These are phyloP conservation scores for Betula pendula DNA, from an alignment of 306 rosid genomes.

Conservation along the genomic window DNA sequence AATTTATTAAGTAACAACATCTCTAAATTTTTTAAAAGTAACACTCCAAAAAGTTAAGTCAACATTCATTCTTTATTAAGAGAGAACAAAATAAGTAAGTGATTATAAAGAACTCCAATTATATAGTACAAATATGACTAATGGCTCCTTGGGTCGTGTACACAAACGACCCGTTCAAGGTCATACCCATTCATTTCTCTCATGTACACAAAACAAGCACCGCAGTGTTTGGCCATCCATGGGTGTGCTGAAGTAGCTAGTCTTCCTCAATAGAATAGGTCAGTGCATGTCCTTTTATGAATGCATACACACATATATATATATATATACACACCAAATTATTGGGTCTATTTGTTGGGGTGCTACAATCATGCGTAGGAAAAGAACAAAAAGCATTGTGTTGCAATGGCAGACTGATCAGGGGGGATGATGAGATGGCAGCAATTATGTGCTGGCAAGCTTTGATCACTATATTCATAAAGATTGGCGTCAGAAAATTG, in stretches of 20 bases:
- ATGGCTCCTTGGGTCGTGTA: neutral
- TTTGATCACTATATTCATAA: conserved; percentile 27
- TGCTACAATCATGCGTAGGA: conserved; percentile 25
- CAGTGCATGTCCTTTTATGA: conserved; percentile 24
- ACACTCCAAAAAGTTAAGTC: too few species aligned
- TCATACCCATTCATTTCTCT: conserved; percentile 34
- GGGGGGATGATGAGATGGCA: conserved; percentile 40
- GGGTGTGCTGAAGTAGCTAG: too few species aligned
- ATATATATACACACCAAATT: conserved; percentile 31
- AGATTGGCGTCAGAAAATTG: conserved; percentile 14
- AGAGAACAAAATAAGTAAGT: too few species aligned
- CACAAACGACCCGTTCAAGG: conserved; percentile 5
- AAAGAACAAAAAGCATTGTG: conserved; percentile 34
- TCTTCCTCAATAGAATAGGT: conserved; percentile 34
- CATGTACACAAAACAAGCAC: conserved; percentile 17
- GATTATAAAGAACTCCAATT: too few species aligned
- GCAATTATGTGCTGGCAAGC: conserved; percentile 37
- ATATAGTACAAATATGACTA: too few species aligned
- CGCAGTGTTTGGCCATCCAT: conserved; percentile 39
- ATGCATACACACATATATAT: neutral
- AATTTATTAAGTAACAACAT: too few species aligned
- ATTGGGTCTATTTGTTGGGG: conserved; percentile 56
- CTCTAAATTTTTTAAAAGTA: too few species aligned
- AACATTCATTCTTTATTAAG: too few species aligned
- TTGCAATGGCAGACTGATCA: conserved; percentile 10